Evolutionary conservation across 2,329 filamentous ascomycete genomes (phyloP), one percentile per base, ranked within the genome.

Genomic region (Fusarium virguliforme): DNA sequence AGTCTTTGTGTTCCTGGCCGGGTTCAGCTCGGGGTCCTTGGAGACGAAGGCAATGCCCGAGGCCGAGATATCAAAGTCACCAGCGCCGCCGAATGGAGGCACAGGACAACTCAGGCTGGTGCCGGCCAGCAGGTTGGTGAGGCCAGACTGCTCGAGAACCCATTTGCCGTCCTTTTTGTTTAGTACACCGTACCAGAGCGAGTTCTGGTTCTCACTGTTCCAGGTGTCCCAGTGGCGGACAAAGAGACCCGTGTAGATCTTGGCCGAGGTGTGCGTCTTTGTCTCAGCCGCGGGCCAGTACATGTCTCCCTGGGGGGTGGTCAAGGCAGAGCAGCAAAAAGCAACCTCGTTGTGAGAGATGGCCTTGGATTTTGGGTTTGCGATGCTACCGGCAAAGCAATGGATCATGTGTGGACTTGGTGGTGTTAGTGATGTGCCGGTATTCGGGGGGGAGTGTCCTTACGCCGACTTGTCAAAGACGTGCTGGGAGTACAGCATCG

Each of bases 211-310:
- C 50, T 90, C 87, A 1, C 87, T 89, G 28, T 90, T 84, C 81
- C 91, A 97, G n/a, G 86, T 81, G 78, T 97, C 93, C 94, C 94
- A 97, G 76, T 97, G 93, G 13, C 94, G 88, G 30, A 93, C 92
- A 75, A 93, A 96, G 28, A 95, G 87, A 53, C 87, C 89, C 22
- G 89, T 89, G 79, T 96, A 96, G 24, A 94, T 86, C 74, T 88
- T 90, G 30, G 89, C 94, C 4, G 89, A 88, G 22, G 91, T 91
- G 26, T 85, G 81, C 3, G 87, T 83, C 76, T 90, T 89, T 68
- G 87, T 82, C 38, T 88, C 89, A 13, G 86, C 84, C 38, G 90
- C 85, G 12, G 89, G 84, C 77, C 92, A 92, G 81, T 90, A 90
- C 28, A 96, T 85, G 1, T 88, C 83, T 6, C 94, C 95, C 50